These are phyloP conservation scores for Knoxia roxburghii DNA, from an alignment of 257 asterid genomes.

Conservation along the genomic window DNA sequence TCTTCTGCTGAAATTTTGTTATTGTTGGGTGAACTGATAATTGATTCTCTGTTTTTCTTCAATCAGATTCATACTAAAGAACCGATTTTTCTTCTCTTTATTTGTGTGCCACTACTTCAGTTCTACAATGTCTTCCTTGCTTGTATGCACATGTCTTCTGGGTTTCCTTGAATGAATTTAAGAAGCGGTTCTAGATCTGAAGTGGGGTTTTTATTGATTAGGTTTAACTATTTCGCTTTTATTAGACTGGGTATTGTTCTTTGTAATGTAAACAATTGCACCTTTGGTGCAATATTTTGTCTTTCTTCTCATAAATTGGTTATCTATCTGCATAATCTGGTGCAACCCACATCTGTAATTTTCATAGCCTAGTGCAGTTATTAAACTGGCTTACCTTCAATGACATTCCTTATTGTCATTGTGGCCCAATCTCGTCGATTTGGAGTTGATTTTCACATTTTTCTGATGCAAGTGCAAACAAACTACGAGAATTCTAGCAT, in stretches of 20 bases:
- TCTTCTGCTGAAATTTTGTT: too few relatives aligned
- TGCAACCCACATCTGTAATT: too few relatives aligned
- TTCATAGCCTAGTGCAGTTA: background rate
- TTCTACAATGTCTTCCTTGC: background rate
- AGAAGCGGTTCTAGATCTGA: constrained; percentile 16
- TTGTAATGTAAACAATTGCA: background rate
- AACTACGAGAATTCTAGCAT: background rate
- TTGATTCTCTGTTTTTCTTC: too few relatives aligned
- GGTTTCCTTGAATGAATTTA: constrained; percentile 2
- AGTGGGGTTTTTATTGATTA: background rate
- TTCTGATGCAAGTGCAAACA: background rate
- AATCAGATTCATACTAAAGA: too few relatives aligned
- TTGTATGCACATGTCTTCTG: background rate
- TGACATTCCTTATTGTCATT: background rate
- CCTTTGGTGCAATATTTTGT: background rate
- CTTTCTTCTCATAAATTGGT: too few relatives aligned
- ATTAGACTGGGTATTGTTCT: background rate
- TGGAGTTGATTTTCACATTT: background rate
- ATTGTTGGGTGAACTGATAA: too few relatives aligned
- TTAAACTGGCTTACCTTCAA: background rate
- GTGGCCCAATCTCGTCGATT: background rate
- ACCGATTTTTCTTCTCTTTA: background rate
- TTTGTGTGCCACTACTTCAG: background rate
- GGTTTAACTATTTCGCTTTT: background rate
- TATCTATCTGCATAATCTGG: too few relatives aligned